A percentile compares a stretch with the other conserved stretches of the same genome.
phyloP scores from a whole-genome alignment of 129 eudicot genomes.

The Scalesia atractyloides region DNA sequence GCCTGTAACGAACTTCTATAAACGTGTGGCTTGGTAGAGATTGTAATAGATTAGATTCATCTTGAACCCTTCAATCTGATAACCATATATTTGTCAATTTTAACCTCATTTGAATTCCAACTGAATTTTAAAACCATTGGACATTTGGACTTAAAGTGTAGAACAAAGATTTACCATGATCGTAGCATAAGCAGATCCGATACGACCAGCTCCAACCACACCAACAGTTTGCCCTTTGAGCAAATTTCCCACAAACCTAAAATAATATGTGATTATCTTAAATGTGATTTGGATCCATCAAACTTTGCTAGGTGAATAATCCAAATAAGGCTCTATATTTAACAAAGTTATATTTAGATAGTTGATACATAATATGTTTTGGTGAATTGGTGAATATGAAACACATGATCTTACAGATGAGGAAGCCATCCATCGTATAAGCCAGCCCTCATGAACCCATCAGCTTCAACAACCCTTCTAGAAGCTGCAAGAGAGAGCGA shows the following conservation, averaged over 20 bases:
- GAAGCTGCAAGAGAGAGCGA: slow-evolving; percentile 95
- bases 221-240: slow-evolving; percentile 99
- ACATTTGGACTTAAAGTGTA: background rate
- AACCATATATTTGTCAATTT: slow-evolving; percentile 12
- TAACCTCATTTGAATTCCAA: background rate
- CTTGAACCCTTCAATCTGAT: slow-evolving; percentile 96
- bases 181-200: slow-evolving; percentile 99
- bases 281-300: background rate
- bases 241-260: slow-evolving; percentile 95
- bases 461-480: slow-evolving; percentile 94
- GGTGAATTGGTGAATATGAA: slow-evolving; percentile 10
- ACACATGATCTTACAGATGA: slow-evolving; percentile 61
- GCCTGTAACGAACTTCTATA: slow-evolving; percentile 97
- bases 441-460: slow-evolving; percentile 99
- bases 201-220: slow-evolving; percentile 99
- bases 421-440: slow-evolving; percentile 99
- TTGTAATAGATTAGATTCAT: slow-evolving; percentile 95
- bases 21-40: slow-evolving; percentile 95
- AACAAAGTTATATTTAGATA: background rate
- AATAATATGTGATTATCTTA: background rate
- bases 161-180: slow-evolving; percentile 73
- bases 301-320: background rate
- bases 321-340: background rate
- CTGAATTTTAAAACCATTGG: background rate
- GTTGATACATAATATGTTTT: background rate